Base-by-base conservation (phyloP, 1,284 basidiomycete species). In the Mycosarcoma mackinlayi region DNA sequence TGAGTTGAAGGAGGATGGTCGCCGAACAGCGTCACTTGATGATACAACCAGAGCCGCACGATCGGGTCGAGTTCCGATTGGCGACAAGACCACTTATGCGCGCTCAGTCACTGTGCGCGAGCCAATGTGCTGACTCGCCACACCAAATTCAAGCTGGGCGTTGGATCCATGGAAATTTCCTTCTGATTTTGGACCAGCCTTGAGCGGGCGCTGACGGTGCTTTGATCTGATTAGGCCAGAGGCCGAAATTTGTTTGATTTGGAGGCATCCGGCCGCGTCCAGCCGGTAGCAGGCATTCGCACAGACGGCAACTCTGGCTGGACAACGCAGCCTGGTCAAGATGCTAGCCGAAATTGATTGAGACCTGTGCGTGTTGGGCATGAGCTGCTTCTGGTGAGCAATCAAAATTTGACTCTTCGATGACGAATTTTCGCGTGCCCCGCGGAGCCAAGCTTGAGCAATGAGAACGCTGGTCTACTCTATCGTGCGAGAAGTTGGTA, bases 31-130 rank as follows among this genome's bases (percentile, higher is more conserved):
- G 37, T 38, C 37, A 38, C 49, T 48, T 19, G 19, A 40, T 40
- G 39, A 40, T 40, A 23, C 39, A n/a, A 16, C 24, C 30, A 6
- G 24, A 42, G n/a, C n/a, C 16, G n/a, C n/a, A 18, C 16, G 16
- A 42, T 30, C 27, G 40, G 40, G 40, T 28, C 25, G 19, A 42
- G 18, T 18, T 25, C 40, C 40, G 40, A 42, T 42, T n/a, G 10
- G 11, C 4, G 40, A 30, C 6, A 6, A n/a, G n/a, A n/a, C n/a
- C n/a, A n/a, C n/a, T n/a, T n/a, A n/a, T n/a, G n/a, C n/a, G 34
- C 34, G 34, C 34, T 35, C 11, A 35, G 34, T 16, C n/a, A n/a
- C n/a, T n/a, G n/a, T n/a, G n/a, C n/a, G n/a, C n/a, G n/a, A n/a
- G n/a, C n/a, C n/a, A n/a, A n/a, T 8, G n/a, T 28, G 25, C 25